Percentiles rank a stretch among this genome's conserved stretches.
Evolutionary conservation across 306 rosid genomes (phyloP).

Genomic region (Luffa aegyptiaca): DNA sequence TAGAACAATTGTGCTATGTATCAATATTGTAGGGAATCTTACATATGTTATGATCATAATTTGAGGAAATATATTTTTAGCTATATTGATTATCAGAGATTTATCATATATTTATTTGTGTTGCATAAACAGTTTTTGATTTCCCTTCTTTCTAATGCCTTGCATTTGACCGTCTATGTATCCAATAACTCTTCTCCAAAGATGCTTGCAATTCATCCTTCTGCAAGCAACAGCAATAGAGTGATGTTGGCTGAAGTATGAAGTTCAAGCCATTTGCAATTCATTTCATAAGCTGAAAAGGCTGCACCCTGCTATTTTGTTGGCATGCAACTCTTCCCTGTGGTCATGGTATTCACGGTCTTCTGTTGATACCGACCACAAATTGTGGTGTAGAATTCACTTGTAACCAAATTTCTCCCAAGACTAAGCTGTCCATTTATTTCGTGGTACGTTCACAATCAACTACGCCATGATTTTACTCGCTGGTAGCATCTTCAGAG

Average conservation of each 20-base stretch:
- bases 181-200: not conserved
- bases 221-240: conserved; percentile 22
- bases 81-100: not conserved
- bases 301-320: not conserved
- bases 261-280: not conserved
- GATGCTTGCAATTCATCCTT: not conserved
- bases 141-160: not conserved
- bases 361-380: not conserved
- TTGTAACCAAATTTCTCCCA: not conserved
- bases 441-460: conserved; percentile 3
- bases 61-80: not conserved
- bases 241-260: conserved; percentile 23
- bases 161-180: not conserved
- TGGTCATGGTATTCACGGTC: not conserved
- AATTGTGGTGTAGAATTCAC: not conserved
- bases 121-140: too few relatives aligned
- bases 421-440: not conserved
- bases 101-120: not conserved
- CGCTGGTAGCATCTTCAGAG: not conserved
- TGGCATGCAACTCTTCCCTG: not conserved
- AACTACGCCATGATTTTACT: not conserved
- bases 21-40: not conserved
- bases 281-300: not conserved
- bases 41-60: not conserved
- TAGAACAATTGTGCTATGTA: not conserved